Base-by-base conservation (phyloP, 2,329 filamentous ascomycete species). In the Juglanconis juglandina region DNA sequence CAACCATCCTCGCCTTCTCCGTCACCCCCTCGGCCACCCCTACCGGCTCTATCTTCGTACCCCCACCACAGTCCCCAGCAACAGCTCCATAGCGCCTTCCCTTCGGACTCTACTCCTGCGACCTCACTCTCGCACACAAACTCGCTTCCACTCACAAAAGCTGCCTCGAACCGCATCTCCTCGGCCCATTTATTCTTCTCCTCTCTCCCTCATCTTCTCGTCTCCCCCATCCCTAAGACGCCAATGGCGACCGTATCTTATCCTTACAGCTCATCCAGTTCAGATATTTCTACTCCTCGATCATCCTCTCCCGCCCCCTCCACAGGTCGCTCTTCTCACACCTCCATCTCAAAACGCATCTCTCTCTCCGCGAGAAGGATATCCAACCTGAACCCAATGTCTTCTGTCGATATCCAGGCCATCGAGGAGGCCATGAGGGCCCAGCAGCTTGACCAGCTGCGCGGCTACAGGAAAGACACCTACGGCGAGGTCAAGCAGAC, bases 351-450 rank as follows among this genome's bases (percentile, higher is more conserved):
- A 73, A 79, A 81, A 74, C 79, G 77, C 68, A 73, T 79, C 66
- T 81, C 79, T 68, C 71, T 81, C 63, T 82, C 77, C 59, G 34
- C 47, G 75, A 77, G 81, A 66, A 78, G 79, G 62, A 76, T 82
- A 65, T 79, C 80, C 56, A 72, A 78, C 64, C 76, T 81, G 64
- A 83, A 85, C 68, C 82, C 82, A 65, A 78, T 85, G 76, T 80
- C 81, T 65, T 75, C 80, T 57, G 75, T 87, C 69, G 82, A 87
- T 71, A 75, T 86, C 61, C 65, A 75, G 48, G 79, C 81, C 66
- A 82, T 87, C 64, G 81, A 86, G 75, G 77, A 84, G 67, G 75
- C 79, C 65, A 84, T 87, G 81, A 85, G 82, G 69, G 80, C 83
- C 76, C 78, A 84, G 58, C 75, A 80, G 59, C 79, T 87, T 54